Conservation (phyloP, 2,329 filamentous ascomycete genomes). For the Cordyceps sp. region DNA sequence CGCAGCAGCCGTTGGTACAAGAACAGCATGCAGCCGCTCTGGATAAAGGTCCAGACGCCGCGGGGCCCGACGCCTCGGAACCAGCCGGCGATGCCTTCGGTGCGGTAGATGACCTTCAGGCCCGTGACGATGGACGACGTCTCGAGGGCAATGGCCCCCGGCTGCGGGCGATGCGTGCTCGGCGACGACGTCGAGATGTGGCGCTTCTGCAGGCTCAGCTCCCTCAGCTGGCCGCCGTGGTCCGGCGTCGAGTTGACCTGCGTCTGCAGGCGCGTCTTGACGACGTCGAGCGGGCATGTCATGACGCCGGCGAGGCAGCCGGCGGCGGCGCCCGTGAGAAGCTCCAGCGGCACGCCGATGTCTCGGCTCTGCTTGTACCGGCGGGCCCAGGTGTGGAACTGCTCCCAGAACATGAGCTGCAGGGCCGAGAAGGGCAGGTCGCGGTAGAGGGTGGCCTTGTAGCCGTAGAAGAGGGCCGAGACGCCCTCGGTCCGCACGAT, state of each 20-base stretch:
- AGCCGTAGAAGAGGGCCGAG: conserved; percentile 84
- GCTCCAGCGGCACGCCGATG: conserved; percentile 72
- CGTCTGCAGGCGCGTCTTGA: conserved; percentile 92
- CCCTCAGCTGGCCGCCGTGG: conserved; percentile 9
- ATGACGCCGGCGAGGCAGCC: conserved; percentile 87
- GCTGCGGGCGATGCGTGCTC: conserved; percentile 63
- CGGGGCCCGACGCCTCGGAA: conserved; percentile 90
- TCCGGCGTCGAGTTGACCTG: conserved; percentile 42
- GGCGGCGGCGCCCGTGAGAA: conserved; percentile 75
- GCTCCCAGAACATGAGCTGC: conserved; percentile 97
- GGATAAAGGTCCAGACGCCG: conserved; percentile 91
- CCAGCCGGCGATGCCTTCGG: conserved; percentile 77
- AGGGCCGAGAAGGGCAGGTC: conserved; percentile 92
- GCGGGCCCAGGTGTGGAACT: conserved; percentile 71
- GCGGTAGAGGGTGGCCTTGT: conserved; percentile 85
- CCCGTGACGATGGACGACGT: conserved; percentile 82
- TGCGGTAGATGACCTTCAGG: conserved; percentile 72
- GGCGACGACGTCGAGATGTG: conserved; percentile 82
- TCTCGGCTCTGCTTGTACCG: conserved; percentile 64
- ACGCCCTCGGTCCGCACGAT: conserved; percentile 74
- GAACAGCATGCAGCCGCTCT: conserved; percentile 92
- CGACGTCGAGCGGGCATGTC: conserved; percentile 90
- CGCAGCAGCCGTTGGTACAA: conserved; percentile 80
- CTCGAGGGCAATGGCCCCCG: conserved; percentile 64
- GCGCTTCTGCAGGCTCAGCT: conserved; percentile 39